Base-by-base conservation (phyloP, 2,329 filamentous ascomycete genomes). In the Chaetomium olivaceum region DNA sequence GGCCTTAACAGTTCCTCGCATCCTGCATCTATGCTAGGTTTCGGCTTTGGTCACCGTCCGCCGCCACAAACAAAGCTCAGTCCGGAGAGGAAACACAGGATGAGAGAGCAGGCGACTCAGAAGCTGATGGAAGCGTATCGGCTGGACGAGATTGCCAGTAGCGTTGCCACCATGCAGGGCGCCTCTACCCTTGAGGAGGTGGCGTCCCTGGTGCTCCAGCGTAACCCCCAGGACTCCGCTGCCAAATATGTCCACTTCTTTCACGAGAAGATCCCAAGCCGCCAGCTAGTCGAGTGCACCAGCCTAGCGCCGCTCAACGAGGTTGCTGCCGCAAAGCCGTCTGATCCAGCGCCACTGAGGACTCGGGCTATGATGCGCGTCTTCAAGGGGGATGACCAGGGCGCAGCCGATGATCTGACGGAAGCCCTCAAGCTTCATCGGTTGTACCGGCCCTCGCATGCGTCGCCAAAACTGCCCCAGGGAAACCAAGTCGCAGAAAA, bases 211-310 rank as follows among this genome's bases (percentile, higher is more conserved):
- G 91, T 96, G 36, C 78, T 95, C 67, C 87, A 91, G 75, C 83
- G 91, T 67, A 88, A 86, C 67, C 82, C 86, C n/a, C 76, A 82
- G 59, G 88, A 93, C 73, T 77, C 82, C 52, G 90, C 95, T 73
- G 92, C 91, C 31, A 90, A 89, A 76, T 95, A 95, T 74, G 92
- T 95, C n/a, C 90, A 95, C 75, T 95, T 94, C 79, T 96, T 96
- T 76, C 91, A 94, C 77, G 91, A 96, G 78, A 95, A 94, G 83
- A 93, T 95, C 29, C 90, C 91, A 1, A 90, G 87, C 50, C 81
- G 89, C 51, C 87, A 90, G 74, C 80, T 95, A 75, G 89, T 88
- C 43, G 86, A 91, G 72, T 88, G 85, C 71, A 93, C 91, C 9
- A 89, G 86, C 68, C 77, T 93, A 64, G 79, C 85, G 61, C 82